Evolutionary conservation across 2,329 filamentous ascomycete species (phyloP).

Genomic region (Scopulariopsis brevicaulis): DNA sequence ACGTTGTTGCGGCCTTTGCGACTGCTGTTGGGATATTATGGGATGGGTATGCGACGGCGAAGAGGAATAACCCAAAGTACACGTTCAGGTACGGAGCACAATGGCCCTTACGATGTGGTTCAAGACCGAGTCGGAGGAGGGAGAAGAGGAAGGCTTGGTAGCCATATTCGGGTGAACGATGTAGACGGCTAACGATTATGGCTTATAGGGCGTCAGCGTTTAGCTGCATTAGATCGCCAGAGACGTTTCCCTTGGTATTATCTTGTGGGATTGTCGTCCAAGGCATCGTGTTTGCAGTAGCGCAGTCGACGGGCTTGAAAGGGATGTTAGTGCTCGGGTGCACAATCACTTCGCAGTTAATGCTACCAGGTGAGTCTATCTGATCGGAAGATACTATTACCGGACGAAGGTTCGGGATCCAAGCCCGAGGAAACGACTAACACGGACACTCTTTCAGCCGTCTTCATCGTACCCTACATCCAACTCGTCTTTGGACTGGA

Average conservation of each 20-base stretch:
- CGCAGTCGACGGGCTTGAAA: slow-evolving; percentile 43
- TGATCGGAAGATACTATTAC: not conserved
- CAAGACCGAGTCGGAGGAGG: not conserved
- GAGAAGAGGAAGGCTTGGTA: not conserved
- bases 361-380: slow-evolving; percentile 42
- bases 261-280: slow-evolving; percentile 47
- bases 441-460: slow-evolving; percentile 27
- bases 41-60: slow-evolving; percentile 37
- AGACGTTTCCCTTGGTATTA: slow-evolving; percentile 43
- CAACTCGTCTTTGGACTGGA: slow-evolving; percentile 57
- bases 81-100: slow-evolving; percentile 25
- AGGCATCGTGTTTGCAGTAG: slow-evolving; percentile 42
- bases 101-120: not conserved
- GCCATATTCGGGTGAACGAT: not conserved
- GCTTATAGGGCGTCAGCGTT: slow-evolving; percentile 23
- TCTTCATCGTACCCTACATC: slow-evolving; percentile 55
- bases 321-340: slow-evolving; percentile 40
- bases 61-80: slow-evolving; percentile 25
- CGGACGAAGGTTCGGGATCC: not conserved
- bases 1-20: slow-evolving; percentile 43
- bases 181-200: slow-evolving; percentile 1
- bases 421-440: slow-evolving; percentile 12
- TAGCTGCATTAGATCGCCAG: slow-evolving; percentile 31
- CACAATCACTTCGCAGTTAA: slow-evolving; percentile 39
- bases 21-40: slow-evolving; percentile 45